Percentiles rank a stretch among this genome's conserved stretches.
Evolutionary conservation across 2,329 filamentous ascomycete genomes (phyloP).

Genomic region (Phialophora macrospora): DNA sequence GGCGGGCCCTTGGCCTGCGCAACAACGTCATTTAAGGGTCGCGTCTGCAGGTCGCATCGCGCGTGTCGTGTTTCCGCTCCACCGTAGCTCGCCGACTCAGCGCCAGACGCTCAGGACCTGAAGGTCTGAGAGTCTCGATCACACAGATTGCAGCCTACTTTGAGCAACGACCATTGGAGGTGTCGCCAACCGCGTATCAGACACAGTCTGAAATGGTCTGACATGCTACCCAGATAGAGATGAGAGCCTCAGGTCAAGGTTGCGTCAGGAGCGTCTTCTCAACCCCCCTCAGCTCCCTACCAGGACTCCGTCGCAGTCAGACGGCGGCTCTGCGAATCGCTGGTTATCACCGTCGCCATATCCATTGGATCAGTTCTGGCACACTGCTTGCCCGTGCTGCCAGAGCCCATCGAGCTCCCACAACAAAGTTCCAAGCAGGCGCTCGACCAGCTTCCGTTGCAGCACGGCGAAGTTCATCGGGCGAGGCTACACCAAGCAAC

Average conservation of each 20-base stretch:
- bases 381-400: background rate
- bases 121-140: background rate
- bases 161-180: background rate
- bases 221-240: background rate
- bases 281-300: background rate
- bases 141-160: background rate
- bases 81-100: background rate
- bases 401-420: background rate
- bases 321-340: background rate
- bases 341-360: background rate
- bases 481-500: background rate
- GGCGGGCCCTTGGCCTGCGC: background rate
- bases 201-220: background rate
- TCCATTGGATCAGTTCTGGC: background rate
- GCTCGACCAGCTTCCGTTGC: background rate
- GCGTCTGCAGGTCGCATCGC: background rate
- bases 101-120: background rate
- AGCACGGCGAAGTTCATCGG: background rate
- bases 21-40: conserved; percentile 15
- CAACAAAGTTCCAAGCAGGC: background rate
- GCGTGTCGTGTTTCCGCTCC: background rate
- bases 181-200: background rate
- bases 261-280: background rate
- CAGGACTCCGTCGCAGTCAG: background rate
- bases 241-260: background rate